These are phyloP conservation scores for Cyberlindnera mississippiensis DNA, from an alignment of 805 yeast genomes.

Conservation along the genomic window DNA sequence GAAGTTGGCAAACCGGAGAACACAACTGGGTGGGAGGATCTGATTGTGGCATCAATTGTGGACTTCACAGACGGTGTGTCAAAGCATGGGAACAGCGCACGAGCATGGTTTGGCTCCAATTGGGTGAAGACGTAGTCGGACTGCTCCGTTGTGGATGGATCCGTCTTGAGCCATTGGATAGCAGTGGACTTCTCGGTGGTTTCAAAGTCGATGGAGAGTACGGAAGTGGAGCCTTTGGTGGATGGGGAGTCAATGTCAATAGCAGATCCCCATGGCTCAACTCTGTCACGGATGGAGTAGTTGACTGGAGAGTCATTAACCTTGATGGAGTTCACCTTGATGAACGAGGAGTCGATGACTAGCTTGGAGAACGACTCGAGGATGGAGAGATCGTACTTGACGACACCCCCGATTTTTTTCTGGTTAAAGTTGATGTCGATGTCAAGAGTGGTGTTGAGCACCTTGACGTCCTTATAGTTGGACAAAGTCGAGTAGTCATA, in stretches of 20 bases:
- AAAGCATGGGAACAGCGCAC: slow-evolving; percentile 83
- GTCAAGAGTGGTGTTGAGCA: slow-evolving; percentile 48
- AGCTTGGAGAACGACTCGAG: slow-evolving; percentile 33
- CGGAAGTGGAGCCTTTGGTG: slow-evolving; percentile 11
- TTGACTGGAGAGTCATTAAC: slow-evolving; percentile 36
- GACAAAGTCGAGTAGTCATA: slow-evolving; percentile 77
- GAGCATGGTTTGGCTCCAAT: slow-evolving; percentile 87
- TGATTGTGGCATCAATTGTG: slow-evolving; percentile 51
- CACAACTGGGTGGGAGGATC: slow-evolving; percentile 64
- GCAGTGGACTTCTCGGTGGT: slow-evolving; percentile 82
- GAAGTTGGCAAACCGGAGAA: slow-evolving; percentile 58
- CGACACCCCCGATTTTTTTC: slow-evolving; percentile 51
- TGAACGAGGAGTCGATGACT: slow-evolving; percentile 66
- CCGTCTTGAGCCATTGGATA: slow-evolving; percentile 70
- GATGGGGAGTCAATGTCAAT: slow-evolving; percentile 29
- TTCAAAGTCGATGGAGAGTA: slow-evolving; percentile 46
- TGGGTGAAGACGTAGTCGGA: slow-evolving; percentile 64
- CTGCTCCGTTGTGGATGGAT: slow-evolving; percentile 67
- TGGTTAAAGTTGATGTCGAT: slow-evolving; percentile 53
- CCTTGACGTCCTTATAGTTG: slow-evolving; percentile 53
- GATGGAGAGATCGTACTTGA: slow-evolving; percentile 41
- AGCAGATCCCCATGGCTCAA: slow-evolving; percentile 59
- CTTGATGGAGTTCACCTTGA: slow-evolving; percentile 42
- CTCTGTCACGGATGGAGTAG: slow-evolving; percentile 37
- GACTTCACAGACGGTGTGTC: slow-evolving; percentile 87